Percentiles rank a stretch among this genome's conserved stretches.
Evolutionary conservation across 2,329 filamentous ascomycete species (phyloP).

Genomic region (Aspergillus sojae): DNA sequence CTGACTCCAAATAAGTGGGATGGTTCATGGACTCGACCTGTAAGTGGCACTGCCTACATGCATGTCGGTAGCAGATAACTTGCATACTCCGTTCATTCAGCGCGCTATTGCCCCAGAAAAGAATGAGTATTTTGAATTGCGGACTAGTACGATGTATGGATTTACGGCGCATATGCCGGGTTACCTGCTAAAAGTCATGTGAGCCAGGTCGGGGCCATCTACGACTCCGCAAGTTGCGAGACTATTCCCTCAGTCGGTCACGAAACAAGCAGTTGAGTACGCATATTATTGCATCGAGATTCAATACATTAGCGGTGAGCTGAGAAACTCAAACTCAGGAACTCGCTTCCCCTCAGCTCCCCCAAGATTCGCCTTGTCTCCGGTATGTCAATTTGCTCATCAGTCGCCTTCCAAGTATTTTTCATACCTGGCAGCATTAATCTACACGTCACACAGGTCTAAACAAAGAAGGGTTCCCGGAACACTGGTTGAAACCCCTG

Average conservation of each 20-base stretch:
- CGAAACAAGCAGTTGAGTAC: background rate
- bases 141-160: background rate
- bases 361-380: slow-evolving; percentile 1
- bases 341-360: background rate
- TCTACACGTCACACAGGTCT: slow-evolving; percentile 9
- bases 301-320: slow-evolving; percentile 5
- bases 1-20: slow-evolving; percentile 1
- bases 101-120: background rate
- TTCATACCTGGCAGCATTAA: background rate
- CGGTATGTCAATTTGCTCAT: background rate
- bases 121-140: background rate
- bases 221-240: background rate
- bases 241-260: background rate
- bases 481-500: slow-evolving; percentile 3
- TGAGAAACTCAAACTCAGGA: background rate
- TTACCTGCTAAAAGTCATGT: background rate
- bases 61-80: background rate
- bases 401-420: background rate
- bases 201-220: background rate
- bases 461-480: background rate
- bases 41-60: slow-evolving; percentile 1
- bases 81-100: background rate
- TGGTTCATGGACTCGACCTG: slow-evolving; percentile 6
- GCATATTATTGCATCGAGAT: background rate
- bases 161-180: background rate